Evolutionary conservation across 2,329 filamentous ascomycete species (phyloP).

Genomic region (Phialocephala subalpina): DNA sequence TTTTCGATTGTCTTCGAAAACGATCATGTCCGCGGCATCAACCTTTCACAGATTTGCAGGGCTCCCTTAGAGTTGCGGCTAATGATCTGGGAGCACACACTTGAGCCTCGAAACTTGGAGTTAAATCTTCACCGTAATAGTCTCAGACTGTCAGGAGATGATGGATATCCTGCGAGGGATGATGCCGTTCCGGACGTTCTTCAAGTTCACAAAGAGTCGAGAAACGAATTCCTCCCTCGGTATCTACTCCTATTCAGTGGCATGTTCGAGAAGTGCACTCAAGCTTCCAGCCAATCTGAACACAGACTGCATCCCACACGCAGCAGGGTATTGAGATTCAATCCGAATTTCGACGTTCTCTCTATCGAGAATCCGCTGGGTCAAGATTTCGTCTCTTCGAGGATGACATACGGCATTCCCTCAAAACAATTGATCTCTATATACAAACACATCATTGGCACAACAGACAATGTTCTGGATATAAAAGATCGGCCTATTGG

Average conservation of each 20-base stretch:
- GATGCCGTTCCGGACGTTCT: background rate
- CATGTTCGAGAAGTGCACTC: background rate
- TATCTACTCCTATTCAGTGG: background rate
- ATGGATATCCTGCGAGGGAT: background rate
- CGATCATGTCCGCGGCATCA: background rate
- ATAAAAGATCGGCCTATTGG: background rate
- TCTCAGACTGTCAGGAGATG: background rate
- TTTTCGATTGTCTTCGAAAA: background rate
- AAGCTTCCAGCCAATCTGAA: background rate
- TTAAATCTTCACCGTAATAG: background rate
- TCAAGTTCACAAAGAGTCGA: background rate
- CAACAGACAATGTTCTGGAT: background rate
- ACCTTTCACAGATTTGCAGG: background rate
- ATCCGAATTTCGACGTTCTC: too few relatives aligned
- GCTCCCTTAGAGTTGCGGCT: background rate
- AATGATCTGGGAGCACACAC: background rate
- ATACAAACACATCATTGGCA: too few relatives aligned
- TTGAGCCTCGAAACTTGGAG: background rate
- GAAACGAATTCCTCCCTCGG: background rate
- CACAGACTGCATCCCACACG: too few relatives aligned
- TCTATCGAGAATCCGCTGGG: too few relatives aligned
- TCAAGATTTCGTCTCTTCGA: too few relatives aligned
- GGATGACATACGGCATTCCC: too few relatives aligned
- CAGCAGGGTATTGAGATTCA: too few relatives aligned
- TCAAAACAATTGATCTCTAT: too few relatives aligned